These are phyloP conservation scores for Iris pallida DNA, from an alignment of 116 monocot genomes.

Conservation along the genomic window DNA sequence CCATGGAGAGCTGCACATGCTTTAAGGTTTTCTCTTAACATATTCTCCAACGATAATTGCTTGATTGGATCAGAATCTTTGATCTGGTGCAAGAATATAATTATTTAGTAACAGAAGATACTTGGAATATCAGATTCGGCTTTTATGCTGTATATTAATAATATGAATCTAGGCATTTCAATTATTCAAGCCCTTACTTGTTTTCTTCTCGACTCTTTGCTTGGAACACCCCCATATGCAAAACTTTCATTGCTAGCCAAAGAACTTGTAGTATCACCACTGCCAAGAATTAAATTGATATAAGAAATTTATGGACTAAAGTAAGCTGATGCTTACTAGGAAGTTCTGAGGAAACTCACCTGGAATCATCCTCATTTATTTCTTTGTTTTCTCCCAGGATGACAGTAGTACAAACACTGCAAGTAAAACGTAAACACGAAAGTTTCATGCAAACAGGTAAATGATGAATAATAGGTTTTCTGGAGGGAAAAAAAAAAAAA, in stretches of 20 bases:
- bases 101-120: too few species aligned
- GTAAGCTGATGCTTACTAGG: neutral
- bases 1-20: slow-evolving; percentile 78
- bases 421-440: slow-evolving; percentile 8
- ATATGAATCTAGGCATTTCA: neutral
- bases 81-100: slow-evolving; percentile 33
- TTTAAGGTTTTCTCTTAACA: slow-evolving; percentile 81
- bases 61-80: slow-evolving; percentile 90
- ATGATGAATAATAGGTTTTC: neutral
- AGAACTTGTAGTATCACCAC: slow-evolving; percentile 61
- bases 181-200: slow-evolving; percentile 37
- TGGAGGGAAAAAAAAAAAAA: slow-evolving; percentile 18
- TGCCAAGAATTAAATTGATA: slow-evolving; percentile 6
- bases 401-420: slow-evolving; percentile 82
- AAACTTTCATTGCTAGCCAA: slow-evolving; percentile 30
- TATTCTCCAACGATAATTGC: slow-evolving; percentile 66
- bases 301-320: neutral
- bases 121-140: too few species aligned
- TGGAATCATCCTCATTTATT: slow-evolving; percentile 64
- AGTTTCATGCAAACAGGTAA: neutral
- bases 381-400: slow-evolving; percentile 67
- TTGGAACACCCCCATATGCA: slow-evolving; percentile 47
- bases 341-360: slow-evolving; percentile 29
- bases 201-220: slow-evolving; percentile 68
- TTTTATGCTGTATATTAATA: too few species aligned